Evolutionary conservation across 345 rosid genomes (phyloP), one percentile per base, ranked within the genome.

Genomic region (Boechera retrofracta): DNA sequence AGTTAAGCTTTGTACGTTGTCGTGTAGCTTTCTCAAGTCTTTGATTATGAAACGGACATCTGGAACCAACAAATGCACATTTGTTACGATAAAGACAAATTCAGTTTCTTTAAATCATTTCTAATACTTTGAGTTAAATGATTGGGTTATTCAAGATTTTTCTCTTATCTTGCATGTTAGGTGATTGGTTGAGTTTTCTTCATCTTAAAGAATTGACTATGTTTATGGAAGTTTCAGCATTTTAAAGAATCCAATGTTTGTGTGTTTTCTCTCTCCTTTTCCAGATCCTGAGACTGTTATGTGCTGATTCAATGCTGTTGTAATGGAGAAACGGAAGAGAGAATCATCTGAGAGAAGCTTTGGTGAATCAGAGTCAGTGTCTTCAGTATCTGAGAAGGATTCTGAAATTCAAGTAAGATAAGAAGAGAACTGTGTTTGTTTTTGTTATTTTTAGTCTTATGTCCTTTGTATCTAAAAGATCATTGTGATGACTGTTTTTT

Each of bases 281-380:
- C 12, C 66, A 90, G 90, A 71, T 77, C 60, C 85, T 75, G 75
- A 44, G 47, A 36, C 16, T 66, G 72, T 77, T 76, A 83, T 79
- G 83, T 65, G 80, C 69, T 82, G 72, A 70, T 67, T 75, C 52
- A 73, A 31, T 39, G 29, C 10, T 62, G 2, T 56, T 56, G 28
- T 38, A 28, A 91, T 94, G 98, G 97, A 94, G 74, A 89, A 91
- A 83, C 86, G 91, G 84, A 89, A 89, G 88, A 88, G 81, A 83
- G 89, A 79, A 63, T 76, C 90, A 59, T 89, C 91, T 32, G 95
- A 91, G 81, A 89, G 82, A 79, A 89, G 93, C 85, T 83, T 85
- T 7, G 89, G 92, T 3, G 89, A 93, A 64, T 89, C 90, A 3
- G 96, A 85, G 56, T 89, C 97, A 2, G 72, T 86, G 39, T 87